Percentiles rank a stretch among this genome's conserved stretches.
Evolutionary conservation across 148 eudicot species (phyloP).

Genomic region (Rhododendron williamsianum): DNA sequence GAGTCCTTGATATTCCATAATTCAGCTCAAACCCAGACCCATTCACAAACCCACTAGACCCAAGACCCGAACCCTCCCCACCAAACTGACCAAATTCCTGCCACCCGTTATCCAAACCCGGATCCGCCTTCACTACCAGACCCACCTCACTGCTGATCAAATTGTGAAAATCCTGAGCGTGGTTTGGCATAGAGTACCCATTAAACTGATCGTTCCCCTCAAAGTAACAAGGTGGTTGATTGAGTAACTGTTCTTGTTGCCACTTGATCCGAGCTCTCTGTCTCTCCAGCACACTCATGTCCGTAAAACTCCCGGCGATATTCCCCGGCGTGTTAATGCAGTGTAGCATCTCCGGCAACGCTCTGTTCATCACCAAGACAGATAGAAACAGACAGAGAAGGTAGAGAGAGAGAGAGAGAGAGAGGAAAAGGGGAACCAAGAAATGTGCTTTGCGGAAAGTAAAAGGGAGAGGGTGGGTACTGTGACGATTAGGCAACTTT

Average conservation of each 20-base stretch:
- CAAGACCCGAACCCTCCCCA: constrained; percentile 17
- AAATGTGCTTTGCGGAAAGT: constrained; percentile 6
- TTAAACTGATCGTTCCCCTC: constrained; percentile 27
- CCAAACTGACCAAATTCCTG: constrained; percentile 31
- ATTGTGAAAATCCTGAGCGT: constrained; percentile 14
- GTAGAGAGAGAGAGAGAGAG: constrained; percentile 3
- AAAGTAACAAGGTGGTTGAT: constrained; percentile 31
- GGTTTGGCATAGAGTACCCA: constrained; percentile 11
- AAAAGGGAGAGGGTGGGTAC: not conserved
- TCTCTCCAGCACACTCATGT: constrained; percentile 60
- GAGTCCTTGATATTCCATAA: constrained; percentile 42
- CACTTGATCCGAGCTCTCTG: constrained; percentile 48
- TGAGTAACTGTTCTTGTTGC: constrained; percentile 46
- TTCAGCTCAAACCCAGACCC: constrained; percentile 29
- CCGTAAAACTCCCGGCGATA: constrained; percentile 30
- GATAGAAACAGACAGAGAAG: not conserved
- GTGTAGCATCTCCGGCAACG: constrained; percentile 41
- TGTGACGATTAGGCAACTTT: constrained; percentile 14
- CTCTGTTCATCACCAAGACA: constrained; percentile 33
- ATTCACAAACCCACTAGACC: constrained; percentile 16
- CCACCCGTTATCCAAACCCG: constrained; percentile 55
- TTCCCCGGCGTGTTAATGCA: constrained; percentile 23
- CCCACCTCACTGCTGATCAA: constrained; percentile 12
- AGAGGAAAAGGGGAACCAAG: not conserved
- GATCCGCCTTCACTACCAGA: constrained; percentile 51